phyloP scores from a whole-genome alignment of 1,139 yeast genomes.

The Trichomonascaceae sp. region DNA sequence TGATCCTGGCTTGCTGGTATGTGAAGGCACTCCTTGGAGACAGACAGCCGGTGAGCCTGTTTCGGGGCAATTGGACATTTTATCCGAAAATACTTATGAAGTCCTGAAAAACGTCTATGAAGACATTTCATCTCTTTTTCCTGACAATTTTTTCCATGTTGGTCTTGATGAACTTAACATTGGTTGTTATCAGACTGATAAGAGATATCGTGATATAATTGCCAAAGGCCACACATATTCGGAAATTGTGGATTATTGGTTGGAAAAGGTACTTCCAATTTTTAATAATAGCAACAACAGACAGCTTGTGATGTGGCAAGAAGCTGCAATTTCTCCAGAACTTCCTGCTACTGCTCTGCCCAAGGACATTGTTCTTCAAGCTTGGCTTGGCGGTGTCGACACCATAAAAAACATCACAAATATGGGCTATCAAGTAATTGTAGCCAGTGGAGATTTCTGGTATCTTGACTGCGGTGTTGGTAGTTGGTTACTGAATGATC shows the following conservation, averaged over 20 bases:
- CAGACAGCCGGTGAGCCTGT: constrained; percentile 5
- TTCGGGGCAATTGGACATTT: constrained; percentile 15
- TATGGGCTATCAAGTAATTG: constrained; percentile 39
- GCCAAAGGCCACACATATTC: constrained; percentile 28
- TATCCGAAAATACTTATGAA: constrained; percentile 14
- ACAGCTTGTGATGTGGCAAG: constrained; percentile 45
- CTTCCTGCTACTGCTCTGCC: constrained; percentile 14
- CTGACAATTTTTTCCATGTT: constrained; percentile 39
- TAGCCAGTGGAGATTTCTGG: constrained; percentile 33
- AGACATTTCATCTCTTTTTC: constrained; percentile 33
- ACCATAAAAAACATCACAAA: constrained; percentile 11
- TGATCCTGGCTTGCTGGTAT: constrained; percentile 35
- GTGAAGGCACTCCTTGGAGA: constrained; percentile 26
- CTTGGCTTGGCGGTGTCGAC: constrained; percentile 34
- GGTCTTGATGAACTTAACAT: constrained; percentile 41
- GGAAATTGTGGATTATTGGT: constrained; percentile 37
- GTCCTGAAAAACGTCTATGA: constrained; percentile 13
- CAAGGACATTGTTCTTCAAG: constrained; percentile 36
- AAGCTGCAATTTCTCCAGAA: constrained; percentile 28
- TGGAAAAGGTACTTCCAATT: constrained; percentile 36
- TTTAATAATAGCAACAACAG: constrained; percentile 22
- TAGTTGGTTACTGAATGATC: constrained; percentile 35
- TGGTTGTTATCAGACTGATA: constrained; percentile 36
- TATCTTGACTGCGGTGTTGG: constrained; percentile 45
- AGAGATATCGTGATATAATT: constrained; percentile 30